Base-by-base conservation (phyloP, 176 grass and related monocot genomes). In the Microstegium vimineum region DNA sequence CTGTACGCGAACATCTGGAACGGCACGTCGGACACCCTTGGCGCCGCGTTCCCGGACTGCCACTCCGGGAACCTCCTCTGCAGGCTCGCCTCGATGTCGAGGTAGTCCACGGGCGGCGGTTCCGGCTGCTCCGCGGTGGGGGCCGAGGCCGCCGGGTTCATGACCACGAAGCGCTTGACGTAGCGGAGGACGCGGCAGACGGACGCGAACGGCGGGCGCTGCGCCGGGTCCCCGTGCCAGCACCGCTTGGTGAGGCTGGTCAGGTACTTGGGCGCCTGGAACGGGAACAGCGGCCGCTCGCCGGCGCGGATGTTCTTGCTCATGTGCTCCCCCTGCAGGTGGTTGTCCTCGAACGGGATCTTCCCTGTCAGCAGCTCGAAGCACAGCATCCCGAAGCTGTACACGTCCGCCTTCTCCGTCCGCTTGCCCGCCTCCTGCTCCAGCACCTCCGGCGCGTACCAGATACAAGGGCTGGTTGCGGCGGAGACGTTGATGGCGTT, bases 1-100 rank as follows among this genome's bases (percentile, higher is more conserved):
- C 86, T 84, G 82, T 95, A 98, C 60, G 89, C 90, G 65, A 86
- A 98, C 96, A 98, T 98, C 87, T 93, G 87, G 82, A 95, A 98
- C 56, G 96, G 91, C 80, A 90, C 80, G 82, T 99, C 89, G 2
- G 86, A 28, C 27, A 90, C 90, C 20, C 65, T 54, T 13, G 40
- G 37, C 42, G 56, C 28, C 27, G 77, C 73, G 63, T 31, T 83
- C 4, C 57, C 62, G 25, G 40, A 14, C 62, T 87, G 85, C 80
- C 86, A 99, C 65, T 13, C 78, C 33, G 89, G 54, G 57, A 91
- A 84, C 79, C 38, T 81, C 78, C 71, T 87, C 6, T 52, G 83
- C 66, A 95, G 82, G 32, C 47, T 88, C 16, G 76, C 85, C 40
- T 99, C 93, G n/a, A 99, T 71, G 30, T 95, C 93, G 4, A 86